A percentile compares a stretch with the other conserved stretches of the same genome.
These are phyloP conservation scores for Talaromyces stipitatus DNA, from an alignment of 495 filamentous ascomycete genomes.

Conservation along the genomic window DNA sequence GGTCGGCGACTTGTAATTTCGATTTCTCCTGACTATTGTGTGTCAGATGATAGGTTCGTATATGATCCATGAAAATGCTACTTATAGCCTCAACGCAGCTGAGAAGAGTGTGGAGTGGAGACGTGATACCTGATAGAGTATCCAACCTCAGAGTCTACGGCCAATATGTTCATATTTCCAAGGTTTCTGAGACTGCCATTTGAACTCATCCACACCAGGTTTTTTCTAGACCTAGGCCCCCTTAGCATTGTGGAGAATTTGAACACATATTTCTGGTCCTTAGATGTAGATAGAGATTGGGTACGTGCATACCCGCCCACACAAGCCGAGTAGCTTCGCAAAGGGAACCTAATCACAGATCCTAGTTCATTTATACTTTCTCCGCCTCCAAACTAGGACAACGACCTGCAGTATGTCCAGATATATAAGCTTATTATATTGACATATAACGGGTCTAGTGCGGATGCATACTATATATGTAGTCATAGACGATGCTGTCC, in stretches of 20 bases:
- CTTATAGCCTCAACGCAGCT: neutral
- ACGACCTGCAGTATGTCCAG: neutral
- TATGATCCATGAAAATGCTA: neutral
- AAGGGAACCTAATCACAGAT: neutral
- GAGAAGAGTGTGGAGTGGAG: neutral
- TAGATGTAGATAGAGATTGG: too few species aligned
- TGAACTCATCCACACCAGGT: too few species aligned
- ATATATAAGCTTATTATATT: neutral
- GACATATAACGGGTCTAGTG: neutral
- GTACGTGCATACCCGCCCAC: too few species aligned
- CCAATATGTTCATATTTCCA: neutral
- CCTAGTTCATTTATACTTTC: neutral
- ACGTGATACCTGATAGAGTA: too few species aligned
- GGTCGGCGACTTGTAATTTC: neutral
- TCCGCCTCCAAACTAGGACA: neutral
- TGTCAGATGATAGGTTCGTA: neutral
- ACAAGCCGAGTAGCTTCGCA: too few species aligned
- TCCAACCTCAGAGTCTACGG: too few species aligned
- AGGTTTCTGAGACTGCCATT: too few species aligned
- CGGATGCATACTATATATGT: neutral
- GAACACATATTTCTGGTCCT: too few species aligned
- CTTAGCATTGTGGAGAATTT: too few species aligned
- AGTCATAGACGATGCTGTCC: neutral
- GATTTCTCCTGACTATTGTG: neutral
- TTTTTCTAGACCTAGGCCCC: too few species aligned